A percentile compares a stretch with the other conserved stretches of the same genome.
Evolutionary conservation across 371 early-diverging fungal genomes (phyloP).

Genomic region (Mortierella sp.): DNA sequence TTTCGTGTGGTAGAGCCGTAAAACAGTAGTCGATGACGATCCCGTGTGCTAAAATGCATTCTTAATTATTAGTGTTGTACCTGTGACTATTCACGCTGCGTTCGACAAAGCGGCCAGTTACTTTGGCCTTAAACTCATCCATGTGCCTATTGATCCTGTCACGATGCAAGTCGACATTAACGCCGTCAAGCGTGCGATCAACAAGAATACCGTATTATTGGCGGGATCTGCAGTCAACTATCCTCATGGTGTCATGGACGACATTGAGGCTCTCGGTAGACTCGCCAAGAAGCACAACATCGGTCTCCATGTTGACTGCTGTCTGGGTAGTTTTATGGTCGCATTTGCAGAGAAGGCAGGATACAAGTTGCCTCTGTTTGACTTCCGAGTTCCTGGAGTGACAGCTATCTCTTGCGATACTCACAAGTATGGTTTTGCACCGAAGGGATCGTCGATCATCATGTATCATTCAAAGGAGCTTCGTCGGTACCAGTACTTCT

Average conservation of each 20-base stretch:
- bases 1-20: neutral
- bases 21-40: no score
- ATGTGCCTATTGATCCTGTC: conserved; percentile 84
- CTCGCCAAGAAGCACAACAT: conserved; percentile 87
- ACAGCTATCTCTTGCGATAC: conserved; percentile 97
- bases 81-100: conserved; percentile 93
- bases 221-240: conserved; percentile 94
- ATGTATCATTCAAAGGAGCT: conserved; percentile 86
- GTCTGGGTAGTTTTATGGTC: conserved; percentile 96
- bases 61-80: conserved; percentile 74
- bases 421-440: conserved; percentile 97
- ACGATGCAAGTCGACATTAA: conserved; percentile 82
- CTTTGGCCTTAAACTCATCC: conserved; percentile 88
- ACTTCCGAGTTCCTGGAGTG: conserved; percentile 94
- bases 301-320: conserved; percentile 95
- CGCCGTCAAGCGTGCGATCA: conserved; percentile 83
- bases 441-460: conserved; percentile 96
- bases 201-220: conserved; percentile 91
- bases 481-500: conserved; percentile 93
- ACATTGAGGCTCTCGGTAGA: conserved; percentile 83
- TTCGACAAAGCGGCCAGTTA: conserved; percentile 96
- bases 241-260: conserved; percentile 95
- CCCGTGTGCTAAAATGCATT: neutral
- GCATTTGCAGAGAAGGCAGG: conserved; percentile 95
- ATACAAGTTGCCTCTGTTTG: conserved; percentile 82